Evolutionary conservation across 345 rosid species (phyloP), one percentile per base, ranked within the genome.

Genomic region (Bruguiera sexangula): DNA sequence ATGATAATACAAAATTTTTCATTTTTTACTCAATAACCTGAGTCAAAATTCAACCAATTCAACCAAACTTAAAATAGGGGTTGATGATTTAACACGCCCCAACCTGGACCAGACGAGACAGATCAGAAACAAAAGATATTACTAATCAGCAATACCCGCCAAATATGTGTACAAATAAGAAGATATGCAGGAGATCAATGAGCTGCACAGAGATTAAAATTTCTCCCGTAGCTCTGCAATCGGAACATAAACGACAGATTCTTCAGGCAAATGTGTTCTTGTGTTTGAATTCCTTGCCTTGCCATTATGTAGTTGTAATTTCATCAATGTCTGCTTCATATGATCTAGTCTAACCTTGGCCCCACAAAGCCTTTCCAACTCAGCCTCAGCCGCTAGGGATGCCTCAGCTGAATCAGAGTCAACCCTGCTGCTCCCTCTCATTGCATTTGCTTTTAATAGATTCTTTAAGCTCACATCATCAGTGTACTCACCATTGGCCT

Each of bases 321-420:
- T 79, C 20, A 75, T 69, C 68, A 85, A 54, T 68, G 58, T 81
- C 84, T 83, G 84, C 76, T 70, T 82, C 85, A 92, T 67, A 21
- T 63, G 73, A 67, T 84, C 79, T 57, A 92, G 50, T 78, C 87
- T 87, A 74, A 66, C 74, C 76, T 83, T 81, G 30, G 84, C 84
- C 62, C 79, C 82, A 73, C 90, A 84, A 57, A 92, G 77, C 67
- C 83, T 82, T 82, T 89, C 97, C 89, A 95, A 73, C 67, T 84
- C 85, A 50, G 73, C 76, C 79, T 86, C 97, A 0, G 82, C 79
- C 53, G 51, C 82, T 50, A 79, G 80, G 37, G 73, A 65, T 51
- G 72, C 70, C 8, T 62, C 72, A 1, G 43, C 21, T 1, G 72
- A 73, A 21, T 46, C 29, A 30, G 67, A 74, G 62, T 80, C 72